Base-by-base conservation (phyloP, 2,329 filamentous ascomycete species). In the Elsinoe perseae region DNA sequence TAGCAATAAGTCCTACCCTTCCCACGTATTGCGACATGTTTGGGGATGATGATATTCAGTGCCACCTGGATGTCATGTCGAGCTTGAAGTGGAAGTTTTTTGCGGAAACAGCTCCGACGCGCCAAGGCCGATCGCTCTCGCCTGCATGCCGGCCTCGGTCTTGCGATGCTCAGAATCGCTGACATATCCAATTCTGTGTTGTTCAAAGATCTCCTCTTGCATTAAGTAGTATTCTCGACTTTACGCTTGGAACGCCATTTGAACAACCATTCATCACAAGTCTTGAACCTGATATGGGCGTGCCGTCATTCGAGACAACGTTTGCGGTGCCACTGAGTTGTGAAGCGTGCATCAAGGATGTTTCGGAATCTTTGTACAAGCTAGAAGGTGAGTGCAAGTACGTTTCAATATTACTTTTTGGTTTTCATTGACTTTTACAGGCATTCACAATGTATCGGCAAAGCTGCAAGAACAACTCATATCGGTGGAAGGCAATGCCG, bases 281-380 rank as follows among this genome's bases (percentile, higher is more conserved):
- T 16, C 4, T 28, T 21, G 2, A 25, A 27, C 7, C 25, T 4
- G 43, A 10, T n/a, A 56, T 56, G 53, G 53, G 53, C 9, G 69
- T 71, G 50, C 69, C 69, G 32, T 59, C 66, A 6, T 72, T 72
- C 59, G 68, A 97, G 86, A 95, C 92, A 59, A 86, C 92, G 62
- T 97, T 97, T 72, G 90, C 92, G 61, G 93, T 97, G 64, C 91
- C 90, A 56, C 85, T 97, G 77, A 89, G 85, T 73, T 97, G 93
- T 75, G 86, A 95, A 65, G 78, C 80, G 67, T 97, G 93, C 75
- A 83, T 95, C 70, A 86, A 91, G 71, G 85, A 89, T 65, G 84
- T 98, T 69, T 89, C 89, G 66, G 80, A 81, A 61, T 84, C 89
- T 48, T 75, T 97, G 52, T 81, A 86, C 70, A 83, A 86, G 66